phyloP scores from a whole-genome alignment of 768 basidiomycete species.

The Phlegmacium glaucopus region DNA sequence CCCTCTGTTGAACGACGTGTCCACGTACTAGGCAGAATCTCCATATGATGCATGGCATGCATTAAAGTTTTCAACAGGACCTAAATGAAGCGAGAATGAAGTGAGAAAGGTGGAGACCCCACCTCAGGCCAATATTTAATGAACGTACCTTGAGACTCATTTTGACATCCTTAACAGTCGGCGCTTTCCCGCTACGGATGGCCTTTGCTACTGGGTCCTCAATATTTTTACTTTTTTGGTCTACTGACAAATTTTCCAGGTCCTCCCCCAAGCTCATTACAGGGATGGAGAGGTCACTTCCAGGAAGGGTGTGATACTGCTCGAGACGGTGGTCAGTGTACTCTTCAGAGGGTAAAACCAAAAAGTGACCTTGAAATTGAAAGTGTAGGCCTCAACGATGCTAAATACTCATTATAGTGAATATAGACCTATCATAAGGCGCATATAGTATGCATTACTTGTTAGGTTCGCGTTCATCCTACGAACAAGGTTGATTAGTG shows the following conservation, averaged over 20 bases:
- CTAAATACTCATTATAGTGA: constrained; percentile 54
- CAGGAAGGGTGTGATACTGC: constrained; percentile 70
- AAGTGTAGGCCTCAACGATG: constrained; percentile 85
- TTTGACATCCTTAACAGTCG: constrained; percentile 80
- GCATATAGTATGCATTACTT: not conserved
- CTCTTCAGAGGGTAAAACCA: not conserved
- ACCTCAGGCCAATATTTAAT: not conserved
- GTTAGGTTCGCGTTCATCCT: no score
- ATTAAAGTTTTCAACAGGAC: constrained; percentile 74
- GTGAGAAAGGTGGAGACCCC: not conserved
- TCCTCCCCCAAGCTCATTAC: constrained; percentile 71
- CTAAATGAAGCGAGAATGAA: constrained; percentile 31
- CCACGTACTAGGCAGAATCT: constrained; percentile 66
- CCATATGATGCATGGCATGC: constrained; percentile 78
- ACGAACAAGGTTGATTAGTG: no score
- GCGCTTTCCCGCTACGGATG: constrained; percentile 54
- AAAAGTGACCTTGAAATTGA: constrained; percentile 67
- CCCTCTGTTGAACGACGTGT: no score
- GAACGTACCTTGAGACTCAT: constrained; percentile 65
- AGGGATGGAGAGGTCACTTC: constrained; percentile 56
- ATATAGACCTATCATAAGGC: not conserved
- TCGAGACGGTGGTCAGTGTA: not conserved
- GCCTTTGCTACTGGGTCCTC: constrained; percentile 62
- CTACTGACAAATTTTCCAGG: constrained; percentile 46
- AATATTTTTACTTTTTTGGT: constrained; percentile 12